Conservation (phyloP, 306 rosid genomes). For the Notholithocarpus densiflorus region DNA sequence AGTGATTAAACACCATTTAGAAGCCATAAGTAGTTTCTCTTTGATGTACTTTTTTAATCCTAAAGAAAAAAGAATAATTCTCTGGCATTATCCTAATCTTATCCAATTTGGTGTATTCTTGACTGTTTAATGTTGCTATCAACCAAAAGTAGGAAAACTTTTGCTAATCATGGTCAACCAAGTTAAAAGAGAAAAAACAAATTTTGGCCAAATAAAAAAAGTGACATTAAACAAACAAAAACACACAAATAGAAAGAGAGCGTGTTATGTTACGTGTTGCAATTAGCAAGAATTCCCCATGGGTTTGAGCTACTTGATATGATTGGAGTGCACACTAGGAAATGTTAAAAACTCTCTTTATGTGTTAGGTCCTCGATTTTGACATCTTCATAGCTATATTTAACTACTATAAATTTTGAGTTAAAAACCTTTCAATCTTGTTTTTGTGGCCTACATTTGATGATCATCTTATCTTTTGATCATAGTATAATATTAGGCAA, state of each 20-base stretch:
- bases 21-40: background rate
- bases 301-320: slow-evolving; percentile 13
- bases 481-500: no score
- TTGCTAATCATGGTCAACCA: background rate
- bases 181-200: no score
- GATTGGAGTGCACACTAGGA: slow-evolving; percentile 1
- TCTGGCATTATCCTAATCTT: slow-evolving; percentile 2
- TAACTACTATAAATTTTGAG: background rate
- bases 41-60: background rate
- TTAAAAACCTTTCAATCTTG: background rate
- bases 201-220: no score
- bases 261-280: slow-evolving; percentile 39
- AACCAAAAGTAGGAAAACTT: background rate
- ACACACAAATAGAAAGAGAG: background rate
- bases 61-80: slow-evolving; percentile 19
- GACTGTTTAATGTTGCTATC: slow-evolving; percentile 11
- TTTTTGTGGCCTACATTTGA: no score
- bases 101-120: background rate
- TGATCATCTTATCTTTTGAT: no score
- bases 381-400: background rate
- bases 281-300: slow-evolving; percentile 7
- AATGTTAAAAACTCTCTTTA: slow-evolving; percentile 11
- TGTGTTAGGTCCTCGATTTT: background rate
- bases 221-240: background rate
- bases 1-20: background rate